Conservation (phyloP, 805 yeast genomes). For the Lipomyces sp. region DNA sequence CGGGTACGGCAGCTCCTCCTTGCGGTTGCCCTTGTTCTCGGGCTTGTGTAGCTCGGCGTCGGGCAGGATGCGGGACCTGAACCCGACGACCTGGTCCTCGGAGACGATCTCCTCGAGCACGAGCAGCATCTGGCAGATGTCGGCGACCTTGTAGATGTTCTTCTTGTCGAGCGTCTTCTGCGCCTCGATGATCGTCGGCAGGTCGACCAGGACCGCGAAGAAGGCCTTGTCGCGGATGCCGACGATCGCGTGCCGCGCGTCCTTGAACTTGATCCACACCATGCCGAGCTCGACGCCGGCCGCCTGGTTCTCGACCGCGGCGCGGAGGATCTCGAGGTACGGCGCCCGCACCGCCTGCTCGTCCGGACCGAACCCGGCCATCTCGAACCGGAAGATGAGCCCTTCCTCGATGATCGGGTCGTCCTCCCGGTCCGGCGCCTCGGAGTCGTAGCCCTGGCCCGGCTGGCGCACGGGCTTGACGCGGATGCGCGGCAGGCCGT, state of each 20-base stretch:
- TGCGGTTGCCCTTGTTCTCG: conserved; percentile 19
- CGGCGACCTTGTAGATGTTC: conserved; percentile 81
- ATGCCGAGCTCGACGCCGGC: conserved; percentile 67
- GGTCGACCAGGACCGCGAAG: conserved; percentile 80
- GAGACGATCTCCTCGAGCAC: conserved; percentile 57
- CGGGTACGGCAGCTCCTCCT: conserved; percentile 42
- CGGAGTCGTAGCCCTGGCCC: conserved; percentile 95
- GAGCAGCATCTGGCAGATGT: conserved; percentile 78
- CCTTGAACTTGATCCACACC: conserved; percentile 76
- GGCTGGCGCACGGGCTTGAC: conserved; percentile 66
- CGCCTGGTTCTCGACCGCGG: conserved; percentile 33
- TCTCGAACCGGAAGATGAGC: conserved; percentile 54
- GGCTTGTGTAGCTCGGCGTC: conserved; percentile 30
- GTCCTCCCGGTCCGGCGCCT: conserved; percentile 92
- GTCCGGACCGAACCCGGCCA: conserved; percentile 22
- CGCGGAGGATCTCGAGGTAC: conserved; percentile 14
- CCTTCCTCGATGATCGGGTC: conserved; percentile 92
- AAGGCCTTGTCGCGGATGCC: conserved; percentile 65
- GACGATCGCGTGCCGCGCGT: conserved; percentile 73
- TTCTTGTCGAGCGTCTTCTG: conserved; percentile 87
- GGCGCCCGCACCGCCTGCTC: conserved; percentile 21
- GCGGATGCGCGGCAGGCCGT: conserved; percentile 45
- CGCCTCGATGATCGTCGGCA: conserved; percentile 84
- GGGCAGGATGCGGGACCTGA: conserved; percentile 31
- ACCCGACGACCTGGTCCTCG: conserved; percentile 43